Conservation (phyloP, 495 filamentous ascomycete species). For the Podospora fimiseda region DNA sequence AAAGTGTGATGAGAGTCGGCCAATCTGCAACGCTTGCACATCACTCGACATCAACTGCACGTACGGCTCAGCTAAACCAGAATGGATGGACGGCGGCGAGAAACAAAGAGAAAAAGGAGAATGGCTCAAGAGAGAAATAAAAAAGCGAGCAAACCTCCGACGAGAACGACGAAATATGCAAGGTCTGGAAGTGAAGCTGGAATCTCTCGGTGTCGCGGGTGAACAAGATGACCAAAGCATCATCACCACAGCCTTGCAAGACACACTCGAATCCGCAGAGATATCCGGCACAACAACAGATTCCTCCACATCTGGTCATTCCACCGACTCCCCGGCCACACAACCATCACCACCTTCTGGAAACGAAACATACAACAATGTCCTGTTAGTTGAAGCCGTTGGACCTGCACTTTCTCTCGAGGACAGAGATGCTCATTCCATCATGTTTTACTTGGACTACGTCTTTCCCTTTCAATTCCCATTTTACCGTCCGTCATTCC, state of each 20-base stretch:
- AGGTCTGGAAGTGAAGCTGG: conserved; percentile 30
- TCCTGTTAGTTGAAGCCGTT: neutral
- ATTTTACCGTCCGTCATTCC: conserved; percentile 44
- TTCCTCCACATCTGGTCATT: neutral
- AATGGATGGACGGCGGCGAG: conserved; percentile 50
- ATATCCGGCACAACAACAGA: neutral
- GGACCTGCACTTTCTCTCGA: neutral
- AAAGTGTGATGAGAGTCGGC: conserved; percentile 47
- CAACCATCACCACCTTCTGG: neutral
- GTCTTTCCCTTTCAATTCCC: conserved; percentile 50
- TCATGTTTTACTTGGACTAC: conserved; percentile 49
- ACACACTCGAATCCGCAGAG: no score
- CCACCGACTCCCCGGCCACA: neutral
- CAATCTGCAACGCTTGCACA: conserved; percentile 41
- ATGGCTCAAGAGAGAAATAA: conserved; percentile 45
- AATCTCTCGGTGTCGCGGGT: conserved; percentile 27
- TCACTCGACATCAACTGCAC: conserved; percentile 45
- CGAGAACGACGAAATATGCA: conserved; percentile 30
- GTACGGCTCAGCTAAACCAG: conserved; percentile 43
- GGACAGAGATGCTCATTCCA: conserved; percentile 21
- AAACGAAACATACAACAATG: neutral
- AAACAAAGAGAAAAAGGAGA: conserved; percentile 45
- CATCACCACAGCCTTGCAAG: neutral
- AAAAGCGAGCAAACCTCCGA: conserved; percentile 38
- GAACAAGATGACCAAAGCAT: conserved; percentile 12